These are phyloP conservation scores for Phytopythium sindhum DNA, from an alignment of 352 stramenopile species.

Conservation along the genomic window DNA sequence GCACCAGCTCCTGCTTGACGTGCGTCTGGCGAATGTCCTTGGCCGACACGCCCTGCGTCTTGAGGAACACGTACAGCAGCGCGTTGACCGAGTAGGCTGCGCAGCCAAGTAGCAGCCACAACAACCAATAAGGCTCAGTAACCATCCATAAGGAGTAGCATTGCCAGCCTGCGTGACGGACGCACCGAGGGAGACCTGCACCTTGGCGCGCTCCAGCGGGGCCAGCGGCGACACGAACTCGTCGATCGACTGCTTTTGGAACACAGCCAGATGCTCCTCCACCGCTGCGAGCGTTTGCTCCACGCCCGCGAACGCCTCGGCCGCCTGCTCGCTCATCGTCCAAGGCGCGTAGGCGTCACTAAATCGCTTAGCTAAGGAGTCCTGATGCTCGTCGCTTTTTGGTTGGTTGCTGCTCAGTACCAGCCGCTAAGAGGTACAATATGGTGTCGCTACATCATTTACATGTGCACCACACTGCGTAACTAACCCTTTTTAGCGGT, in stretches of 20 bases:
- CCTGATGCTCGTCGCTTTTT: not conserved
- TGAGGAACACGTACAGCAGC: constrained; percentile 84
- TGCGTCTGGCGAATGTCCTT: constrained; percentile 89
- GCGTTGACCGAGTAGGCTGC: constrained; percentile 85
- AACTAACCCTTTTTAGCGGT: no score
- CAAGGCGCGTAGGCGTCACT: not conserved
- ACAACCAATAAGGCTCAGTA: not conserved
- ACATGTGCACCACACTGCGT: not conserved
- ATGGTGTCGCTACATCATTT: not conserved
- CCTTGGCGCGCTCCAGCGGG: constrained; percentile 76
- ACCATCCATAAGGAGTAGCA: not conserved
- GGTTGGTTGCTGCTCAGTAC: constrained; percentile 8
- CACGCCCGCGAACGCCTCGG: constrained; percentile 62
- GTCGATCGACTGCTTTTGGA: constrained; percentile 52
- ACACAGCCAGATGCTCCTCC: constrained; percentile 66
- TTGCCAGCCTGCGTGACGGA: not conserved
- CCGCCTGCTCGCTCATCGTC: constrained; percentile 56
- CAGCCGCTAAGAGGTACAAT: not conserved
- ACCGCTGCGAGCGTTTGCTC: constrained; percentile 78
- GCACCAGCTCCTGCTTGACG: constrained; percentile 85
- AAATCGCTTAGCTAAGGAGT: no score
- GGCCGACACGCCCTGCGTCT: constrained; percentile 81
- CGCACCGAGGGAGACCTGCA: constrained; percentile 79
- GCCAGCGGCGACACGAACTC: constrained; percentile 53
- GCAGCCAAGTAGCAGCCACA: constrained; percentile 5